Conservation (phyloP, 306 rosid species). For the Carpinus fangiana region DNA sequence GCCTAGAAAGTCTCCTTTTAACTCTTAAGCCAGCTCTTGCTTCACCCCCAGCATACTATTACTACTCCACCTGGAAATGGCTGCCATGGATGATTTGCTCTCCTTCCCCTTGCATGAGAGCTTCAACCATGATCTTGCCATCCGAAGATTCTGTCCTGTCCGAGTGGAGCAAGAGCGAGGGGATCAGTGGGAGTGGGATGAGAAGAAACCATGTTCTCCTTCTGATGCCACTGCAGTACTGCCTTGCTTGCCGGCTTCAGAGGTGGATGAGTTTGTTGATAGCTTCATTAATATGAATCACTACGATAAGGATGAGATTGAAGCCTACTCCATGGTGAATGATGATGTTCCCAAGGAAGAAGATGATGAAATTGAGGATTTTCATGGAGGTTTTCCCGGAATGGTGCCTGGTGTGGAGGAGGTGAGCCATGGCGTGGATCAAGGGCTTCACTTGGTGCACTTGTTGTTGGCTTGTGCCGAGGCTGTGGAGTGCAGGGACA, state of each 20-base stretch:
- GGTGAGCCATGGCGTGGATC: conserved; percentile 47
- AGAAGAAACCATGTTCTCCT: conserved; percentile 37
- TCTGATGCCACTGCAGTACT: conserved; percentile 29
- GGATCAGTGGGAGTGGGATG: conserved; percentile 37
- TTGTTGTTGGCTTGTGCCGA: conserved; percentile 76
- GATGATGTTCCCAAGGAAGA: conserved; percentile 39
- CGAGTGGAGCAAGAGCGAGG: conserved; percentile 64
- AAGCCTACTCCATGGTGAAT: conserved; percentile 33
- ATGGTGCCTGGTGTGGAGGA: conserved; percentile 35
- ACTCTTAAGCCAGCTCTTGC: conserved; percentile 4
- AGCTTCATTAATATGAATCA: conserved; percentile 79
- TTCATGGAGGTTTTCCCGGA: conserved; percentile 22
- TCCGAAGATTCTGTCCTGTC: conserved; percentile 71
- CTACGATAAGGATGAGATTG: conserved; percentile 26
- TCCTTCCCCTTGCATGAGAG: conserved; percentile 41
- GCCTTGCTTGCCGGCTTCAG: conserved; percentile 60
- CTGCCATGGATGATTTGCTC: conserved; percentile 44
- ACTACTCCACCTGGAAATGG: conserved; percentile 38
- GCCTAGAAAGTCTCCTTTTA: background rate
- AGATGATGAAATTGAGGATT: conserved; percentile 37
- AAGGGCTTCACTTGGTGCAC: conserved; percentile 79
- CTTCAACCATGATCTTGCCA: conserved; percentile 56
- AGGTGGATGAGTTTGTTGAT: conserved; percentile 69
- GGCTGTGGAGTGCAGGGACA: conserved; percentile 73
- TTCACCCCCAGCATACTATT: conserved; percentile 14